A percentile compares a stretch with the other conserved stretches of the same genome.
phyloP scores from a whole-genome alignment of 164 flowering plant species.

The Cinnamomum chago region DNA sequence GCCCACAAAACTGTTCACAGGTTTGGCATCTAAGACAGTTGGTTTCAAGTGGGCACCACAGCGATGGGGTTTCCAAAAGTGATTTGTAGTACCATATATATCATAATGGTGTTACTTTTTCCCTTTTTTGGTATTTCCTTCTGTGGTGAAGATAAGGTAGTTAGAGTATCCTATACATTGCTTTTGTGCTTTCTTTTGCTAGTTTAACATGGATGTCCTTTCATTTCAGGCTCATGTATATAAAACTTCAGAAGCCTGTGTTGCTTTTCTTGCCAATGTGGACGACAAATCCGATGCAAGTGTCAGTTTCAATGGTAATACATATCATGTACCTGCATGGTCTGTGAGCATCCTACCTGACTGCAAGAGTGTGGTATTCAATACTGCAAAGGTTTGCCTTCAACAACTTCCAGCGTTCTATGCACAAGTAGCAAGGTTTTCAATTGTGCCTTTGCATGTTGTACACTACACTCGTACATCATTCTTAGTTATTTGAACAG shows the following conservation, averaged over 20 bases:
- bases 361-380: conserved; percentile 45
- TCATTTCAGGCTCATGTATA: conserved; percentile 69
- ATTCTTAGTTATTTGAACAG: not conserved
- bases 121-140: no score
- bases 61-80: no score
- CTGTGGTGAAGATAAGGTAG: no score
- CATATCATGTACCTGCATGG: conserved; percentile 59
- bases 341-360: conserved; percentile 64
- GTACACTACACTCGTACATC: no score
- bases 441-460: not conserved
- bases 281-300: conserved; percentile 61
- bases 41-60: no score
- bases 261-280: conserved; percentile 88
- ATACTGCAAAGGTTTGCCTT: conserved; percentile 53
- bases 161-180: no score
- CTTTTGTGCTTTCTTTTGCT: not conserved
- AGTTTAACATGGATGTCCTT: not conserved
- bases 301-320: conserved; percentile 37
- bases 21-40: no score
- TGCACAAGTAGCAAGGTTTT: not conserved
- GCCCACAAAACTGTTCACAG: no score
- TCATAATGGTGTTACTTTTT: no score
- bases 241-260: conserved; percentile 65
- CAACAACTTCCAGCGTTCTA: not conserved
- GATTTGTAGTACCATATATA: no score